A percentile compares a stretch with the other conserved stretches of the same genome.
Evolutionary conservation across 2,329 filamentous ascomycete genomes (phyloP).

Genomic region (Falciphora oryzae): DNA sequence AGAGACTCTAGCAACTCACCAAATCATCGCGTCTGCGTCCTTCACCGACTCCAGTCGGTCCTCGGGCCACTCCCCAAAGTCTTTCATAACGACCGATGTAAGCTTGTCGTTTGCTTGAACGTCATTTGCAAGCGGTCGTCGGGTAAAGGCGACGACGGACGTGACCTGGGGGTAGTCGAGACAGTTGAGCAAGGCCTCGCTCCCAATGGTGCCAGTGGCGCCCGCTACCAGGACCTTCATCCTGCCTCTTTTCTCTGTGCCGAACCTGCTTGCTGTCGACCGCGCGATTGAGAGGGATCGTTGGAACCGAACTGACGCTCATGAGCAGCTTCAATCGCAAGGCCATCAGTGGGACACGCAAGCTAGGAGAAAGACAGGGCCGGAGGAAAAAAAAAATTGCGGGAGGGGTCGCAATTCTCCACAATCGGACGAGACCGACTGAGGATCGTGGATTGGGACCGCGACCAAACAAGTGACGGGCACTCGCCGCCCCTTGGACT

Average conservation of each 20-base stretch:
- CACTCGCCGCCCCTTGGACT: background rate
- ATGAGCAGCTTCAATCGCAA: background rate
- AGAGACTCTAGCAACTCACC: background rate
- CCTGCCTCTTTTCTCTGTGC: background rate
- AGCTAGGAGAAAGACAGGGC: too few species aligned
- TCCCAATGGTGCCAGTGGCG: conserved; percentile 27
- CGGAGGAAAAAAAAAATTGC: background rate
- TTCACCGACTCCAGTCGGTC: background rate
- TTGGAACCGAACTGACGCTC: too few species aligned
- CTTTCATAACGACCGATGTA: conserved; percentile 2
- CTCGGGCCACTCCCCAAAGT: conserved; percentile 4
- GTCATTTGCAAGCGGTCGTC: background rate
- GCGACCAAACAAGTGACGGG: background rate
- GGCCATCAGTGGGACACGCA: too few species aligned
- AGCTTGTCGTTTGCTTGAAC: conserved; percentile 1
- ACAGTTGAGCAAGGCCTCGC: conserved; percentile 3
- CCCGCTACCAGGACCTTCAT: conserved; percentile 7
- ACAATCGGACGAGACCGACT: background rate
- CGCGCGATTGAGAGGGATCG: too few species aligned
- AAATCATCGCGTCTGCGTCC: conserved; percentile 8
- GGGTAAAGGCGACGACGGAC: conserved; percentile 2
- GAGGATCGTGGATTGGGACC: background rate
- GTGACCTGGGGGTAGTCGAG: conserved; percentile 3
- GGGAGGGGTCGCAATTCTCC: background rate
- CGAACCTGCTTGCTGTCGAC: background rate